Percentiles rank a stretch among this genome's conserved stretches.
phyloP scores from a whole-genome alignment of 768 basidiomycete species.

The Paxillus rubicundulus region DNA sequence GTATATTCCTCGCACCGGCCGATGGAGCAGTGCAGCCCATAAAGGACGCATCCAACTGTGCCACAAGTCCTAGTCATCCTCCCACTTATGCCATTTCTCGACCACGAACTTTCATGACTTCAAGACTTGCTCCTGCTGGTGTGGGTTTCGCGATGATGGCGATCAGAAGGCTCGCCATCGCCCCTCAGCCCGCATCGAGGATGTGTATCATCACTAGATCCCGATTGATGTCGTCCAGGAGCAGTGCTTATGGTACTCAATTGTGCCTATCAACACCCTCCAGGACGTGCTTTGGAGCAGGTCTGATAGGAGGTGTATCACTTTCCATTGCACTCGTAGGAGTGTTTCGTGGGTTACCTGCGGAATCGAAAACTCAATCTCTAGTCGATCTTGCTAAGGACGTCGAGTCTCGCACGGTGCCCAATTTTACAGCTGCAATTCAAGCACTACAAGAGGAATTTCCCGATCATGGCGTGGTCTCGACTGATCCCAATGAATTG shows the following conservation, averaged over 20 bases:
- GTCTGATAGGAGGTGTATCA: conserved; percentile 7
- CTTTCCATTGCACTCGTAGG: conserved; percentile 3
- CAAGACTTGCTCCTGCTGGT: conserved; percentile 6
- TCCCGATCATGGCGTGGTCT: conserved; percentile 40
- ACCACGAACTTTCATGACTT: neutral
- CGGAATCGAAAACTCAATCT: neutral
- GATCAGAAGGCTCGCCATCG: neutral
- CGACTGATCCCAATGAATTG: conserved; percentile 48
- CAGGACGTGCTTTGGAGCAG: neutral
- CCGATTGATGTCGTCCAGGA: neutral
- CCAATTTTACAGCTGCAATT: conserved; percentile 45
- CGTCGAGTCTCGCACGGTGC: neutral
- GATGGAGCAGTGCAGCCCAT: neutral
- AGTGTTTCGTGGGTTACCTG: neutral
- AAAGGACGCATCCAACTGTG: neutral
- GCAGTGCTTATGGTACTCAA: neutral
- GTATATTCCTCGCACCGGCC: neutral
- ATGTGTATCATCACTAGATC: neutral
- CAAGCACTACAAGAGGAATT: conserved; percentile 44
- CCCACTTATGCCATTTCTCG: neutral
- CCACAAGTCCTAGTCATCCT: neutral
- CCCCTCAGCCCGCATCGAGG: neutral
- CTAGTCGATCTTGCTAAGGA: neutral
- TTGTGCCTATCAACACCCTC: neutral
- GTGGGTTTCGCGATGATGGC: neutral